Percentiles rank a stretch among this genome's conserved stretches.
These are phyloP conservation scores for Ustilago esculenta DNA, from an alignment of 1,284 basidiomycete species.

Conservation along the genomic window DNA sequence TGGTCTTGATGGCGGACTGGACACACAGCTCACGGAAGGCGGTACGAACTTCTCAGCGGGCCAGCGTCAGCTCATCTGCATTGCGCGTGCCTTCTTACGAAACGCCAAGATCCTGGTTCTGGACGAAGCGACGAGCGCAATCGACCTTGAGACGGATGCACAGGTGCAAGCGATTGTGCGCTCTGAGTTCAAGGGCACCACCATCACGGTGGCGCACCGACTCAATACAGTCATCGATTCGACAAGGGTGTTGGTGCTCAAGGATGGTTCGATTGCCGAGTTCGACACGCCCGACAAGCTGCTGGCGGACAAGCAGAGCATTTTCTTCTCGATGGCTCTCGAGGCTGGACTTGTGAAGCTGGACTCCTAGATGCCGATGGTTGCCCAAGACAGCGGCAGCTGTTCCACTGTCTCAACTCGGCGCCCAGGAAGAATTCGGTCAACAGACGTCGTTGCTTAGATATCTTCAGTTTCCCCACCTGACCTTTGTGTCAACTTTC, in stretches of 20 bases:
- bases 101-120: constrained; percentile 84
- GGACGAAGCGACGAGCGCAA: constrained; percentile 77
- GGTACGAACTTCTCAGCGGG: constrained; percentile 83
- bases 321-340: constrained; percentile 65
- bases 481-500: too few species aligned
- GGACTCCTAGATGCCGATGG: constrained; percentile 14
- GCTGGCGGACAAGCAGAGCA: constrained; percentile 71
- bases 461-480: too few species aligned
- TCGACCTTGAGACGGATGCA: constrained; percentile 88
- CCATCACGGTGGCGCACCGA: constrained; percentile 74
- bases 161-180: constrained; percentile 83
- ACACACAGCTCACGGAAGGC: constrained; percentile 80
- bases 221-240: constrained; percentile 91
- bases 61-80: constrained; percentile 72
- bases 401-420: too few species aligned
- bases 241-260: constrained; percentile 83
- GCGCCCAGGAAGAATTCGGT: too few species aligned
- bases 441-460: too few species aligned
- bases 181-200: constrained; percentile 68
- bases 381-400: neutral
- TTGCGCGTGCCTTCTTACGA: constrained; percentile 64
- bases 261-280: constrained; percentile 79
- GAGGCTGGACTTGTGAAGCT: constrained; percentile 62
- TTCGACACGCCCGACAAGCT: constrained; percentile 78
- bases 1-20: constrained; percentile 77